Evolutionary conservation across 2,329 filamentous ascomycete genomes (phyloP).

Genomic region (Fusarium sp.): DNA sequence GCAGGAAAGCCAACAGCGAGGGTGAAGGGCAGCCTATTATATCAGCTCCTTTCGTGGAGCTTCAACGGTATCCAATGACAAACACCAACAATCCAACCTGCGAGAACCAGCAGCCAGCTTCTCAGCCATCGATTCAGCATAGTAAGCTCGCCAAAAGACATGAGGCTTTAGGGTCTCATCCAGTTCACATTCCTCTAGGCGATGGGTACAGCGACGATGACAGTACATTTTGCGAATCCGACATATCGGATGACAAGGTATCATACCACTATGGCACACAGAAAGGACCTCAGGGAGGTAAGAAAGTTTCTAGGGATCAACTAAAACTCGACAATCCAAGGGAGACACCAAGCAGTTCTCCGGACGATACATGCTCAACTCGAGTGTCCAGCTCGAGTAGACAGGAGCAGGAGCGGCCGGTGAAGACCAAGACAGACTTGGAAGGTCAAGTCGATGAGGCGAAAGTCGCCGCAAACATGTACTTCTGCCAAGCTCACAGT

Average conservation of each 20-base stretch:
- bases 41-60: neutral
- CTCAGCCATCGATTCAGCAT: neutral
- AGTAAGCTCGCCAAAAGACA: neutral
- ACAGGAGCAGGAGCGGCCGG: neutral
- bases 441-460: neutral
- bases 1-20: neutral
- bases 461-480: neutral
- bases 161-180: conserved; percentile 17
- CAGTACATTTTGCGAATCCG: neutral
- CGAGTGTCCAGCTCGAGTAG: neutral
- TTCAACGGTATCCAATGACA: neutral
- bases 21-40: neutral
- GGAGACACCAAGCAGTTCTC: neutral
- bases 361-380: neutral
- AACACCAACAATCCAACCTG: neutral
- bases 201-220: no score
- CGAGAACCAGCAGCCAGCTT: neutral
- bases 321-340: no score
- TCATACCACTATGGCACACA: neutral
- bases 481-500: neutral
- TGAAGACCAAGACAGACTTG: neutral
- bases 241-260: neutral
- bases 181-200: neutral
- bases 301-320: neutral
- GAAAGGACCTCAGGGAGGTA: neutral